phyloP scores from a whole-genome alignment of 305 asterid genomes.

The Ilex paraguariensis region DNA sequence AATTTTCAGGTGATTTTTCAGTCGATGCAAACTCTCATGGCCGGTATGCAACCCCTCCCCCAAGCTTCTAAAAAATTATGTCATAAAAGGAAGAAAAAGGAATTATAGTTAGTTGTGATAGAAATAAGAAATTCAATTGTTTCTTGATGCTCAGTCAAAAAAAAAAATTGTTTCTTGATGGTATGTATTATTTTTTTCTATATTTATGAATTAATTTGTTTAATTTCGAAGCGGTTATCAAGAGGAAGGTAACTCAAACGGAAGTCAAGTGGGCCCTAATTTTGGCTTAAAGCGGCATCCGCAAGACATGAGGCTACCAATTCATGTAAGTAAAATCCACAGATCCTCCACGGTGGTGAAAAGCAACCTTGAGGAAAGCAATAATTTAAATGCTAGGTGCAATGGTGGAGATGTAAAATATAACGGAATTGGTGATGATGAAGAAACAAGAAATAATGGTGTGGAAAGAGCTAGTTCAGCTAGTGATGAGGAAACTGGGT shows the following conservation, averaged over 20 bases:
- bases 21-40: slow-evolving; percentile 48
- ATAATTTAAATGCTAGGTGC: slow-evolving; percentile 15
- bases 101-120: background rate
- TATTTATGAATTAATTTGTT: background rate
- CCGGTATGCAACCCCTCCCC: slow-evolving; percentile 41
- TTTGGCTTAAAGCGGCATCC: slow-evolving; percentile 26
- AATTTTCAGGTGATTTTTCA: slow-evolving; percentile 58
- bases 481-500: slow-evolving; percentile 33
- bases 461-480: slow-evolving; percentile 23
- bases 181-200: slow-evolving; percentile 14
- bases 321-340: slow-evolving; percentile 34
- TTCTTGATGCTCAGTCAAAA: too few relatives aligned
- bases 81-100: too few relatives aligned
- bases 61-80: too few relatives aligned
- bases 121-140: background rate
- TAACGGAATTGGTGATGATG: slow-evolving; percentile 26
- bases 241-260: slow-evolving; percentile 47
- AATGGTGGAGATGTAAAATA: slow-evolving; percentile 21
- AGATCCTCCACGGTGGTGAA: slow-evolving; percentile 14
- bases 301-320: slow-evolving; percentile 18
- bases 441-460: slow-evolving; percentile 19
- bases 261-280: slow-evolving; percentile 40
- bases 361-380: slow-evolving; percentile 13
- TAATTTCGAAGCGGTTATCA: slow-evolving; percentile 28
- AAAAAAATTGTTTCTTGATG: too few relatives aligned